These are phyloP conservation scores for Isatis lusitanica DNA, from an alignment of 441 rosid genomes.

Conservation along the genomic window DNA sequence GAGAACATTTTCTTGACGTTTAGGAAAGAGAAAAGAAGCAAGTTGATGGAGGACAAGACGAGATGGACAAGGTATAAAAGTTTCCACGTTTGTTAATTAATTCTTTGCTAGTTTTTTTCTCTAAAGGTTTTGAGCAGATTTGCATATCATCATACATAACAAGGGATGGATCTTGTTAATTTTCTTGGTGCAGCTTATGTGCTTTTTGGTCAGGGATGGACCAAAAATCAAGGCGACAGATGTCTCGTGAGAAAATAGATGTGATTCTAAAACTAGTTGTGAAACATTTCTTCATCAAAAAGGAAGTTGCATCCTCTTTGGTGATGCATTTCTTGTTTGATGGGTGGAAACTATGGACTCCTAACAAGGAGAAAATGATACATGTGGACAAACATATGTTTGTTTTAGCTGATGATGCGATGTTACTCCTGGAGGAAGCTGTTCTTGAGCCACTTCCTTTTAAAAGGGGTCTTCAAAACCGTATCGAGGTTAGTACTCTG, in stretches of 20 bases:
- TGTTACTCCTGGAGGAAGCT: constrained; percentile 76
- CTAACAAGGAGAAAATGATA: neutral
- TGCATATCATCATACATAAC: neutral
- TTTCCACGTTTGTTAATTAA: neutral
- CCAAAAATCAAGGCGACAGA: constrained; percentile 57
- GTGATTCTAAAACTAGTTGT: constrained; percentile 80
- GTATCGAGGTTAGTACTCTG: constrained; percentile 67
- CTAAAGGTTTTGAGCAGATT: neutral
- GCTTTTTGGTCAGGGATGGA: constrained; percentile 82
- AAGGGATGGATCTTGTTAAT: neutral
- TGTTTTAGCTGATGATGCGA: constrained; percentile 83
- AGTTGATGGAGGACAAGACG: constrained; percentile 75
- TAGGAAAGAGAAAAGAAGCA: constrained; percentile 77
- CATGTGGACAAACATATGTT: constrained; percentile 71
- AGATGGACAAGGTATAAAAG: constrained; percentile 73
- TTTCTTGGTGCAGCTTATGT: constrained; percentile 62
- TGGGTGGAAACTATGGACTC: neutral
- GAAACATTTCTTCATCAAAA: constrained; percentile 31
- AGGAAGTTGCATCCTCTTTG: neutral
- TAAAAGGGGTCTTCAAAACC: constrained; percentile 64
- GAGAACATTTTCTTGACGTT: constrained; percentile 72
- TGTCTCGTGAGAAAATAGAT: constrained; percentile 82
- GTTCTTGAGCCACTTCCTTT: constrained; percentile 75
- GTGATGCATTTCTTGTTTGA: constrained; percentile 1
- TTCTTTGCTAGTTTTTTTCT: neutral